Conservation (phyloP, 108 stramenopile genomes). For the Thalassiosira profunda region DNA sequence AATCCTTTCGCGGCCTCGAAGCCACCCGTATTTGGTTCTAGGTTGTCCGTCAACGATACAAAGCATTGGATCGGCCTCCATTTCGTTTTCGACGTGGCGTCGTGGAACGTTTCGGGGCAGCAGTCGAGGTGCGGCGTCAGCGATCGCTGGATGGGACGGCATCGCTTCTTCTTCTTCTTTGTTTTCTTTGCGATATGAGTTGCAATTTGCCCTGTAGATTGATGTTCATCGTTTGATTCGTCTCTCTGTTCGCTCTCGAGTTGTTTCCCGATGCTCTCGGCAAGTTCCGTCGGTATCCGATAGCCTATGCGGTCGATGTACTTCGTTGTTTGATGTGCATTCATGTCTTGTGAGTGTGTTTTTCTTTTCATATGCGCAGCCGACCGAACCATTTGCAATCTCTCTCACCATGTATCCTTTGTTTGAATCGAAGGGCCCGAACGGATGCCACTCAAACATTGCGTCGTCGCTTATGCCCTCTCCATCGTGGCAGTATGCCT, state of each 20-base stretch:
- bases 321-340: too few species aligned
- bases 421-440: constrained; percentile 66
- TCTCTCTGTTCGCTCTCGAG: neutral
- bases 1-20: constrained; percentile 94
- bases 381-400: too few species aligned
- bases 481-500: constrained; percentile 73
- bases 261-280: constrained; percentile 56
- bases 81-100: constrained; percentile 52
- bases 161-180: constrained; percentile 56
- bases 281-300: constrained; percentile 76
- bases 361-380: too few species aligned
- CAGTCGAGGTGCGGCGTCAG: constrained; percentile 97
- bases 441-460: constrained; percentile 80
- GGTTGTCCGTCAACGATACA: constrained; percentile 84
- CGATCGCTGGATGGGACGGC: constrained; percentile 77
- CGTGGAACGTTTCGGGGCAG: constrained; percentile 82
- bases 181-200: neutral
- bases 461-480: constrained; percentile 49
- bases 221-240: neutral
- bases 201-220: too few species aligned
- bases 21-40: constrained; percentile 84
- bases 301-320: constrained; percentile 93
- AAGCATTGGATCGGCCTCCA: constrained; percentile 97
- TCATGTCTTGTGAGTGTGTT: too few species aligned
- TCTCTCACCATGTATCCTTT: constrained; percentile 75